A percentile compares a stretch with the other conserved stretches of the same genome.
Evolutionary conservation across 2,329 filamentous ascomycete species (phyloP).

Genomic region (Cryoendolithus antarcticus): DNA sequence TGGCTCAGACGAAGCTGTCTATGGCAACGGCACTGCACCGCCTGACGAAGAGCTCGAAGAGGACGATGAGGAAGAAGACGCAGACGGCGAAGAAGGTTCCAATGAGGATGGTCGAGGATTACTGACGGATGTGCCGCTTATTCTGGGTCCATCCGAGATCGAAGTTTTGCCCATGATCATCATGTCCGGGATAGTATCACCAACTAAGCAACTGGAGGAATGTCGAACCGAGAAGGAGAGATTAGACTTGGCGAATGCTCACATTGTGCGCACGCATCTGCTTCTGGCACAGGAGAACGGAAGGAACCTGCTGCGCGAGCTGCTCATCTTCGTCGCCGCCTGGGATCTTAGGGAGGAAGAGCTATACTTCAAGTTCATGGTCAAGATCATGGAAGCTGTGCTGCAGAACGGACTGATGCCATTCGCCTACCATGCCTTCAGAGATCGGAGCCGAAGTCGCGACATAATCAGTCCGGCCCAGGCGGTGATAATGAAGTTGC

Average conservation of each 20-base stretch:
- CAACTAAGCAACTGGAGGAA: slow-evolving; percentile 49
- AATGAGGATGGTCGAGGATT: slow-evolving; percentile 65
- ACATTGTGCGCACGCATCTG: slow-evolving; percentile 81
- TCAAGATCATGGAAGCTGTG: slow-evolving; percentile 88
- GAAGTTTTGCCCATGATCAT: slow-evolving; percentile 96
- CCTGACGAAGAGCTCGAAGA: slow-evolving; percentile 43
- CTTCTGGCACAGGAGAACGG: slow-evolving; percentile 83
- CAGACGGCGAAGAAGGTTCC: slow-evolving; percentile 54
- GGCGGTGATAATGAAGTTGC: slow-evolving; percentile 78
- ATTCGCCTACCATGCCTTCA: slow-evolving; percentile 81
- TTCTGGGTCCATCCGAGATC: slow-evolving; percentile 86
- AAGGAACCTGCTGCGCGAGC: slow-evolving; percentile 74
- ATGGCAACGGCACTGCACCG: no score
- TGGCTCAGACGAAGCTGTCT: no score
- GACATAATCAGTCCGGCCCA: slow-evolving; percentile 94
- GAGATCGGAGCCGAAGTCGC: slow-evolving; percentile 58
- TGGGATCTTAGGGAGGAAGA: slow-evolving; percentile 93
- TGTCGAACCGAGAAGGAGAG: slow-evolving; percentile 38
- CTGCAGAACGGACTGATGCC: slow-evolving; percentile 81
- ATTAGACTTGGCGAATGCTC: slow-evolving; percentile 58
- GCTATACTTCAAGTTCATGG: slow-evolving; percentile 91
- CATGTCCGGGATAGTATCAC: slow-evolving; percentile 84
- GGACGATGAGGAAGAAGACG: slow-evolving; percentile 58
- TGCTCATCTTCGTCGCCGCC: slow-evolving; percentile 90
- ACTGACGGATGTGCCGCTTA: slow-evolving; percentile 86